Conservation (phyloP, 2,329 filamentous ascomycete species). For the Aspergillus ruber region DNA sequence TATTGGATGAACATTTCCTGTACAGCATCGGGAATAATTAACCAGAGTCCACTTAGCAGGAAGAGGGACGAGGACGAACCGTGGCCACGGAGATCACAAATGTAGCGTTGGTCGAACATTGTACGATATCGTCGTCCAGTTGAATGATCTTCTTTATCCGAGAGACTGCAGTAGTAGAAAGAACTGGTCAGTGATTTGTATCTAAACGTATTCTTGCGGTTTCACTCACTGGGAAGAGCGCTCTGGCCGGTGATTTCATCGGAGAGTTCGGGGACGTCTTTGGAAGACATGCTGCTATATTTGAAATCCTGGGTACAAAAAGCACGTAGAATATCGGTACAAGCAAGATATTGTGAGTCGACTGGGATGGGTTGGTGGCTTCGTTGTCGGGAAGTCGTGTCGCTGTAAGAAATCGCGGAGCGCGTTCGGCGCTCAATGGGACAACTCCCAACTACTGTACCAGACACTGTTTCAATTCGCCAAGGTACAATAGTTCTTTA, state of each 20-base stretch:
- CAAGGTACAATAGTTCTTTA: too few relatives aligned
- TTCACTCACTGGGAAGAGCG: slow-evolving; percentile 69
- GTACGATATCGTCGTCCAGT: slow-evolving; percentile 74
- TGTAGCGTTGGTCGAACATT: slow-evolving; percentile 87
- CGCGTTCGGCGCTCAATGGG: too few relatives aligned
- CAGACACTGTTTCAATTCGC: too few relatives aligned
- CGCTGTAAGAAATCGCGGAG: too few relatives aligned
- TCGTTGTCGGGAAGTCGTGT: too few relatives aligned
- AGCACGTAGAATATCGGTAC: not conserved
- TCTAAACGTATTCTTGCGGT: not conserved
- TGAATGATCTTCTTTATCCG: slow-evolving; percentile 94
- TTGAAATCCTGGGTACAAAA: not conserved
- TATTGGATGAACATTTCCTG: slow-evolving; percentile 95
- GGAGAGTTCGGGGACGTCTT: slow-evolving; percentile 72
- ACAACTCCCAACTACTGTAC: too few relatives aligned
- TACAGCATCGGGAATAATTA: slow-evolving; percentile 6
- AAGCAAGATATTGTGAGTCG: not conserved
- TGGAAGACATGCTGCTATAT: slow-evolving; percentile 67
- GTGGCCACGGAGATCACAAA: slow-evolving; percentile 91
- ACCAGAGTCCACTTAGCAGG: not conserved
- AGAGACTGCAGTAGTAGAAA: slow-evolving; percentile 57
- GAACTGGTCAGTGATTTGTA: not conserved
- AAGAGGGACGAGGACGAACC: slow-evolving; percentile 40
- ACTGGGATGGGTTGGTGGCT: too few relatives aligned
- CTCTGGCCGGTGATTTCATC: slow-evolving; percentile 80